A percentile compares a stretch with the other conserved stretches of the same genome.
These are phyloP conservation scores for Fusarium devonianum DNA, from an alignment of 2,329 filamentous ascomycete species.

Conservation along the genomic window DNA sequence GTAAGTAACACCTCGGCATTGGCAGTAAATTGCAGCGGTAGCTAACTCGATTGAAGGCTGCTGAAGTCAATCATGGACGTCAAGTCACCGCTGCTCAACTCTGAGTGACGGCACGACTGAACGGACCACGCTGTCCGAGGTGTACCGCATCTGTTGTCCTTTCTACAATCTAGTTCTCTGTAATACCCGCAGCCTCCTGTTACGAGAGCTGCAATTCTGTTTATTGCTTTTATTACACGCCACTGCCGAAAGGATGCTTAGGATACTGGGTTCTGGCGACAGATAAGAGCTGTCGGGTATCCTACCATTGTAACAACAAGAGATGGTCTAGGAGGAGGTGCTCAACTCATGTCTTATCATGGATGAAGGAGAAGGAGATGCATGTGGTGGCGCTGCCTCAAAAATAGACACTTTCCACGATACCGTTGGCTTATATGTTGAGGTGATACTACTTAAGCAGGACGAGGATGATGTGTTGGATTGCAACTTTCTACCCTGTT, in stretches of 20 bases:
- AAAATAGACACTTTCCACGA: too few relatives aligned
- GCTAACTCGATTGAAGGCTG: conserved; percentile 29
- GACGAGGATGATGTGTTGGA: too few relatives aligned
- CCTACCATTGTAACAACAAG: conserved; percentile 5
- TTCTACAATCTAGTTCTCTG: conserved; percentile 35
- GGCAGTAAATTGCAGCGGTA: too few relatives aligned
- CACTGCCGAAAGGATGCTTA: conserved; percentile 16
- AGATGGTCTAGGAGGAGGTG: conserved; percentile 9
- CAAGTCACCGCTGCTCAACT: conserved; percentile 25
- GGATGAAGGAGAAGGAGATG: too few relatives aligned
- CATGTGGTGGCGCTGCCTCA: too few relatives aligned
- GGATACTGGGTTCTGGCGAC: conserved; percentile 15
- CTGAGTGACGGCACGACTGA: conserved; percentile 33
- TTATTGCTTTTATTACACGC: conserved; percentile 32
- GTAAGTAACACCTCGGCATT: conserved; percentile 45
- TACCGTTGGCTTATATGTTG: conserved; percentile 21
- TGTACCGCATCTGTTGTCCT: conserved; percentile 22
- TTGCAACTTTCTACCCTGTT: too few relatives aligned
- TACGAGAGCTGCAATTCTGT: conserved; percentile 33
- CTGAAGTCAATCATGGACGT: conserved; percentile 41
- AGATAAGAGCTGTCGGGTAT: conserved; percentile 1
- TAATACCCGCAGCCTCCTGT: conserved; percentile 40
- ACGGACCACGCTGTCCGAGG: conserved; percentile 9
- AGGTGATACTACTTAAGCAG: too few relatives aligned
- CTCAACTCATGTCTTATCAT: conserved; percentile 1